Evolutionary conservation across 83 land plant species (phyloP), one percentile per base, ranked within the genome.

Genomic region (Diphasiastrum complanatum): DNA sequence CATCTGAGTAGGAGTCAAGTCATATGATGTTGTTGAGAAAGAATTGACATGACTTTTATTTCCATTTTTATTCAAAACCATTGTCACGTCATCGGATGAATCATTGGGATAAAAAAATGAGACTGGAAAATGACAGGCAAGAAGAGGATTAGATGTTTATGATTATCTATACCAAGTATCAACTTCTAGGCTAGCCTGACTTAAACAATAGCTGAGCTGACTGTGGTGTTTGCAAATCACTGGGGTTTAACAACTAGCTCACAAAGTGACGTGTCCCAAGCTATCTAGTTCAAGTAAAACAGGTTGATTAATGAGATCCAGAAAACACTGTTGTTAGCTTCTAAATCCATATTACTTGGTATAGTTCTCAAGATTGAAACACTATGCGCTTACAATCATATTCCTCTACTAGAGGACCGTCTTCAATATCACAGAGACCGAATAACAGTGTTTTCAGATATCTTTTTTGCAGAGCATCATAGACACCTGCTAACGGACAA

Each of bases 381-480:
- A n/a, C n/a, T n/a, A n/a, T 33, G 25, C 35, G 18, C 88, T 80
- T 75, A 88, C 97, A 92, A 28, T 83, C 61, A 49, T 88, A 92
- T 74, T 92, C 97, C 62, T 92, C 97, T 26, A 92, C 70, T 87
- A 81, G 71, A 12, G 96, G 82, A 18, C 97, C 97, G 26, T 83
- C 91, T 45, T 77, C 59, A 24, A 65, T 41, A 57, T 80, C 87
- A 66, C 96, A 83, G 27, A 92, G 66, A 47, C 83, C 79, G 70
- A 92, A 92, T 43, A 92, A 31, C 5, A 92, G 79, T 18, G 84
- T 82, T 41, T 76, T 83, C 60, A 92, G 76, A 53, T 88, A 88
- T 68, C 88, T 92, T 73, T 83, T 88, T 77, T 88, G 82, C 70
- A 92, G 47, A 5, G 97, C 96, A 71, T 92, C 97, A 46, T 84